Evolutionary conservation across 257 asterid species (phyloP), one percentile per base, ranked within the genome.

Genomic region (Rubia yunnanensis): DNA sequence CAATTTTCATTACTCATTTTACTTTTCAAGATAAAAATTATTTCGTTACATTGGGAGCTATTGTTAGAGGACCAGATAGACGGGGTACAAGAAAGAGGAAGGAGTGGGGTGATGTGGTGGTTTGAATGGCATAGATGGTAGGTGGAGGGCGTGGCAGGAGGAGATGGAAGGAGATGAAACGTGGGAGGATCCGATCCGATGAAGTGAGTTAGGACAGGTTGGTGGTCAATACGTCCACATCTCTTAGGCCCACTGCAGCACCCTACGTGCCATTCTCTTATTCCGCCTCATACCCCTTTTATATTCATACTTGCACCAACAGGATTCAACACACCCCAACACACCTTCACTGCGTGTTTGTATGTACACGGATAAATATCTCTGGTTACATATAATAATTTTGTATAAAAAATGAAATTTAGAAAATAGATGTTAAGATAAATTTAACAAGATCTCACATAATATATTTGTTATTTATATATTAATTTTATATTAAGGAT

Each of bases 81-180:
- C n/a, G n/a, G n/a, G n/a, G n/a, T n/a, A n/a, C n/a, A n/a, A n/a
- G n/a, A n/a, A n/a, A n/a, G n/a, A n/a, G n/a, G n/a, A n/a, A 48
- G 54, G 1, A 48, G 54, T 48, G n/a, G 57, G 24, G 24, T 20
- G n/a, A 18, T n/a, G 57, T 8, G 57, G 27, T 50, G 57, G 57
- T 15, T 50, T 50, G 57, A 50, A 22, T n/a, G n/a, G 57, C 57
- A 50, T 50, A 18, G 57, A 18, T 50, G 54, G 8, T 23, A 22
- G 13, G 31, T 2, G 0, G 5, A 26, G 34, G n/a, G 48, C 61
- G 70, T 52, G 70, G 41, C 60, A 66, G 50, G 15, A 34, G 20
- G 24, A 54, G 38, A 55, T n/a, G 0, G 38, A 2, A 26, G 64
- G 23, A 55, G 71, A 67, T 36, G 55, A 55, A 55, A 67, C 64